Base-by-base conservation (phyloP, 352 stramenopile species). In the Phytophthora citricola region DNA sequence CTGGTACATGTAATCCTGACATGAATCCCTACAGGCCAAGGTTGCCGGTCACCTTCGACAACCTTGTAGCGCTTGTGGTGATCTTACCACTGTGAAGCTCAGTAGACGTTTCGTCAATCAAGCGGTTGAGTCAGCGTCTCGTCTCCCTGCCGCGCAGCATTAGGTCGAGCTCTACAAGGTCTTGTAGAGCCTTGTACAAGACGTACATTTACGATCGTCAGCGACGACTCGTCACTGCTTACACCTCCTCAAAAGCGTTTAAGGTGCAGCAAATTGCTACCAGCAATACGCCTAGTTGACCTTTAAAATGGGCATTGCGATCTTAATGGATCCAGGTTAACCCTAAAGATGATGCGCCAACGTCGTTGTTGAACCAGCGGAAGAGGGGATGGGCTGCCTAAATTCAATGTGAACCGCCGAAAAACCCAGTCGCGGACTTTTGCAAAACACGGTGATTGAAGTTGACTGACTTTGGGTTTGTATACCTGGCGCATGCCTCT, bases 341-440 rank as follows among this genome's bases (percentile, higher is more conserved):
- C 4, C 9, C 8, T 10, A 7, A 7, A 11, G 29, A 14, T 66
- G 58, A 66, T 50, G 48, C 58, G 29, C 39, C 22, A 12, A 10
- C 39, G 27, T 59, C 31, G 58, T 46, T n/a, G 20, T 66, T 66
- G 58, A 66, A 65, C 36, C 49, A 32, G 32, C 4, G 26, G 36
- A 36, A 45, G 31, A 36, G 17, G 43, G 32, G 59, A 60, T 55
- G 59, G 43, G 32, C 36, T 7, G 14, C 50, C 5, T 9, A 68
- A 52, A 36, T 68, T 68, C 60, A 68, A 68, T 14, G 26, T 8
- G 44, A 29, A 61, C 54, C 49, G n/a, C 24, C 58, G 32, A 55
- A 61, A 20, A 66, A 43, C 5, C 8, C 0, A n/a, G 43, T 6
- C 2, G 20, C 20, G 4, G 1, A 4, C 8, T n/a, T 31, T 58